These are phyloP conservation scores for Pugionium dolabratum DNA, from an alignment of 345 rosid species.

Conservation along the genomic window DNA sequence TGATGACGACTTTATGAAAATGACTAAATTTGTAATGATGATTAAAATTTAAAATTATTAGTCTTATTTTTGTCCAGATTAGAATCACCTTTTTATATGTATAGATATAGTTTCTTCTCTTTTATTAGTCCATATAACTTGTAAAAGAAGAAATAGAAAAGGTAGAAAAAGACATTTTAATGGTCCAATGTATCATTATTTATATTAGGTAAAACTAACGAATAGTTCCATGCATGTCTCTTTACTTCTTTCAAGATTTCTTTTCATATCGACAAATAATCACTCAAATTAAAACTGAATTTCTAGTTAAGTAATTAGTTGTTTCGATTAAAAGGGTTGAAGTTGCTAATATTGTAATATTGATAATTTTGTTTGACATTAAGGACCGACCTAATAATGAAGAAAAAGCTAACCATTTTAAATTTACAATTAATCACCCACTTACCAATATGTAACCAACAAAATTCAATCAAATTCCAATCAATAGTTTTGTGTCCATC, in stretches of 20 bases:
- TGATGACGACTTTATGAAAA: slow-evolving; percentile 24
- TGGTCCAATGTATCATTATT: slow-evolving; percentile 38
- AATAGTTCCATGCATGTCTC: slow-evolving; percentile 29
- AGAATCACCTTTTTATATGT: neutral
- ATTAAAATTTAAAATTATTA: slow-evolving; percentile 1
- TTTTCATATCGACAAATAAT: neutral
- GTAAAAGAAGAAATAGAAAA: slow-evolving; percentile 33
- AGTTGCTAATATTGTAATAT: neutral
- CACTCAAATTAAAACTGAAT: neutral
- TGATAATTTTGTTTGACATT: slow-evolving; percentile 37
- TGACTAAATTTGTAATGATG: slow-evolving; percentile 22
- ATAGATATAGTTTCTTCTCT: neutral
- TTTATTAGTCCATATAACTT: slow-evolving; percentile 24
- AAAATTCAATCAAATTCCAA: slow-evolving; percentile 36
- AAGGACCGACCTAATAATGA: slow-evolving; percentile 41
- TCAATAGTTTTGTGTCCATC: slow-evolving; percentile 20
- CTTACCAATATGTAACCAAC: slow-evolving; percentile 32
- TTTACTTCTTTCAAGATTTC: slow-evolving; percentile 17
- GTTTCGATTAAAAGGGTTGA: neutral
- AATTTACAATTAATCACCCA: slow-evolving; percentile 16
- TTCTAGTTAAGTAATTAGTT: slow-evolving; percentile 1
- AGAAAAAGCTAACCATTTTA: slow-evolving; percentile 27
- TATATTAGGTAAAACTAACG: slow-evolving; percentile 27
- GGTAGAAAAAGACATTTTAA: slow-evolving; percentile 31
- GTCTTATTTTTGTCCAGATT: slow-evolving; percentile 27